phyloP scores from a whole-genome alignment of 345 rosid species.

The Geranium brycei region DNA sequence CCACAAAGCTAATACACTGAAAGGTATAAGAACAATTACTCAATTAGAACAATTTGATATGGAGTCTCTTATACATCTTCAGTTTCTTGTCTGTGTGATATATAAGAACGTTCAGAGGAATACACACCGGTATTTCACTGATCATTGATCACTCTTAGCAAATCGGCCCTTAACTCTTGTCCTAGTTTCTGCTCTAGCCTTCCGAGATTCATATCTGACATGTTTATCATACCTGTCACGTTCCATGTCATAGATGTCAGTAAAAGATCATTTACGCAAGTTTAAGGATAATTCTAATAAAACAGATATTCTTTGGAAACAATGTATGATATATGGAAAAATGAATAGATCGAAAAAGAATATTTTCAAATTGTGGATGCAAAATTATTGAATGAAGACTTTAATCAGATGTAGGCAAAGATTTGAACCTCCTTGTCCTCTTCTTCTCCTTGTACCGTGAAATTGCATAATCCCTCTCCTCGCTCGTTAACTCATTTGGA shows the following conservation, averaged over 20 bases:
- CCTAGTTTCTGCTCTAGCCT: constrained; percentile 76
- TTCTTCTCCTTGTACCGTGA: constrained; percentile 84
- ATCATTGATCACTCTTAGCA: constrained; percentile 37
- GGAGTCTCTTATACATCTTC: not conserved
- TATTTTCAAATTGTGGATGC: not conserved
- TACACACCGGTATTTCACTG: constrained; percentile 13
- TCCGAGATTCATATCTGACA: constrained; percentile 71
- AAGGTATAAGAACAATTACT: too few relatives aligned
- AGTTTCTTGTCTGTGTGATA: not conserved
- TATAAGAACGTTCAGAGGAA: not conserved
- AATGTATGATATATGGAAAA: too few relatives aligned
- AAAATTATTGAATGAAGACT: not conserved
- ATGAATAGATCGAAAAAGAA: too few relatives aligned
- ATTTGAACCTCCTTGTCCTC: constrained; percentile 60
- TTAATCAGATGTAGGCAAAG: not conserved
- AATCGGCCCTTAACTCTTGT: constrained; percentile 82
- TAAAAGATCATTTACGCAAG: not conserved
- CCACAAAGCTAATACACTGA: too few relatives aligned
- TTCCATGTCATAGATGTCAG: not conserved
- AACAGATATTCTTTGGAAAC: too few relatives aligned
- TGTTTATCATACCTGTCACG: constrained; percentile 63
- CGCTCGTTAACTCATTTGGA: constrained; percentile 44
- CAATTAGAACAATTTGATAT: too few relatives aligned
- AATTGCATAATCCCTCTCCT: constrained; percentile 70
- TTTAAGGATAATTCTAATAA: too few relatives aligned